Evolutionary conservation across 202 grass and related monocot genomes (phyloP).

Genomic region (Zizania palustris): DNA sequence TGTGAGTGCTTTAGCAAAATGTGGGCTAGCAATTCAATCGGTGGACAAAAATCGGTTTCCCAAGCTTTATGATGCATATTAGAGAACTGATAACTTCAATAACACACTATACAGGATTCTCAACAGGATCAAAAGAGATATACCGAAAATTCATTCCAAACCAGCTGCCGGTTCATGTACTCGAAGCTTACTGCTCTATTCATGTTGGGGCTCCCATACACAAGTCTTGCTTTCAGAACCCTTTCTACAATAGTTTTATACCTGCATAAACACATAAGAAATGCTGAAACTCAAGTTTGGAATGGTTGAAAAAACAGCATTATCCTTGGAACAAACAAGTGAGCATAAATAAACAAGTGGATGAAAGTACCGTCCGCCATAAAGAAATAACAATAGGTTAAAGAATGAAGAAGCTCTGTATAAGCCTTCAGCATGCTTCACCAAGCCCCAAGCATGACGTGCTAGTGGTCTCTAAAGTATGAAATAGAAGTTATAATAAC

Average conservation of each 20-base stretch:
- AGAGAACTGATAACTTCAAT: not conserved
- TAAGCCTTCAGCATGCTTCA: slow-evolving; percentile 82
- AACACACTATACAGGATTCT: not conserved
- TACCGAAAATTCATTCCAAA: slow-evolving; percentile 99
- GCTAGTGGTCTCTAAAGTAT: slow-evolving; percentile 74
- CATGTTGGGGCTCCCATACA: slow-evolving; percentile 95
- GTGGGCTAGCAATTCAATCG: not conserved
- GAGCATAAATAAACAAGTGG: slow-evolving; percentile 27
- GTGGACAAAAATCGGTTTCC: not conserved
- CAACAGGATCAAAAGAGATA: slow-evolving; percentile 28
- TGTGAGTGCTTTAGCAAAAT: not conserved
- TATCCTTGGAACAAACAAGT: slow-evolving; percentile 24
- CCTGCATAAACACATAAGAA: slow-evolving; percentile 60
- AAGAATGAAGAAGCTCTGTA: slow-evolving; percentile 76
- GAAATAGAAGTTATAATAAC: slow-evolving; percentile 18
- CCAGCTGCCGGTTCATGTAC: slow-evolving; percentile 97
- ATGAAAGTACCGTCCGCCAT: slow-evolving; percentile 74
- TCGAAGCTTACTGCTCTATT: slow-evolving; percentile 98
- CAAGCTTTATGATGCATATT: slow-evolving; percentile 6
- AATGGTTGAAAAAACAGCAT: not conserved
- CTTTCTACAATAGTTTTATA: slow-evolving; percentile 97
- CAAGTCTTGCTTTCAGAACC: slow-evolving; percentile 90
- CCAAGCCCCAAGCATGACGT: slow-evolving; percentile 64
- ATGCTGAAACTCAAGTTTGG: slow-evolving; percentile 27
- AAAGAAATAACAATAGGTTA: slow-evolving; percentile 89